phyloP scores from a whole-genome alignment of 768 basidiomycete genomes.

The Boletellus ananiceps region DNA sequence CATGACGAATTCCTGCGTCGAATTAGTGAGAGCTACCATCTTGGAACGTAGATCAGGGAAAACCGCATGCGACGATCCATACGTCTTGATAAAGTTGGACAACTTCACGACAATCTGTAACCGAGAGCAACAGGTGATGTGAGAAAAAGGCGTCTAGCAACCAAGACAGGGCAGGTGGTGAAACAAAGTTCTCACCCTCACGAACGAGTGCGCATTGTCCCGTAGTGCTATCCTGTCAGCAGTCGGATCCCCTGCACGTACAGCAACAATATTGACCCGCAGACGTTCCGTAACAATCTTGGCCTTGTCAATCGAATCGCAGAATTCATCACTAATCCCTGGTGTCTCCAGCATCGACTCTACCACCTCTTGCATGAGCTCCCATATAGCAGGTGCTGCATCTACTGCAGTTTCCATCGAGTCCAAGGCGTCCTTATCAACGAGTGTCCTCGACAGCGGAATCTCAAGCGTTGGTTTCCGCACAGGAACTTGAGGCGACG shows the following conservation, averaged over 20 bases:
- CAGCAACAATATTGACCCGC: slow-evolving; percentile 49
- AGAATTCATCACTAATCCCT: slow-evolving; percentile 40
- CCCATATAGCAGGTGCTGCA: slow-evolving; percentile 78
- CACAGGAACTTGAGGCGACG: slow-evolving; percentile 24
- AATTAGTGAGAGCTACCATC: slow-evolving; percentile 73
- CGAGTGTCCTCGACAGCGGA: slow-evolving; percentile 54
- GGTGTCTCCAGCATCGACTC: slow-evolving; percentile 53
- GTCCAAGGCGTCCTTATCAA: slow-evolving; percentile 75
- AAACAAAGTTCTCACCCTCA: slow-evolving; percentile 52
- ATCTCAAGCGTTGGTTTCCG: slow-evolving; percentile 42
- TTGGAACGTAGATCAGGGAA: slow-evolving; percentile 59
- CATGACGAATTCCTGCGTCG: slow-evolving; percentile 84
- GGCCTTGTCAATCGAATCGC: slow-evolving; percentile 55
- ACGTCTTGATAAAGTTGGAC: slow-evolving; percentile 65
- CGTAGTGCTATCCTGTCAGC: slow-evolving; percentile 60
- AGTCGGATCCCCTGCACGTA: slow-evolving; percentile 53
- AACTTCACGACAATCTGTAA: slow-evolving; percentile 71
- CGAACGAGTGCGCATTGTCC: slow-evolving; percentile 75
- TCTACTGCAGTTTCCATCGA: slow-evolving; percentile 77
- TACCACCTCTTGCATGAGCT: slow-evolving; percentile 69
- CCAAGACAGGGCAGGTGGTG: background rate
- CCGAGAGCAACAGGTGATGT: background rate
- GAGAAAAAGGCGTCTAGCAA: background rate
- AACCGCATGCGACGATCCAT: slow-evolving; percentile 53
- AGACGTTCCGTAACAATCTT: slow-evolving; percentile 61